Base-by-base conservation (phyloP, 1,139 yeast species). In the Pichia sp. region DNA sequence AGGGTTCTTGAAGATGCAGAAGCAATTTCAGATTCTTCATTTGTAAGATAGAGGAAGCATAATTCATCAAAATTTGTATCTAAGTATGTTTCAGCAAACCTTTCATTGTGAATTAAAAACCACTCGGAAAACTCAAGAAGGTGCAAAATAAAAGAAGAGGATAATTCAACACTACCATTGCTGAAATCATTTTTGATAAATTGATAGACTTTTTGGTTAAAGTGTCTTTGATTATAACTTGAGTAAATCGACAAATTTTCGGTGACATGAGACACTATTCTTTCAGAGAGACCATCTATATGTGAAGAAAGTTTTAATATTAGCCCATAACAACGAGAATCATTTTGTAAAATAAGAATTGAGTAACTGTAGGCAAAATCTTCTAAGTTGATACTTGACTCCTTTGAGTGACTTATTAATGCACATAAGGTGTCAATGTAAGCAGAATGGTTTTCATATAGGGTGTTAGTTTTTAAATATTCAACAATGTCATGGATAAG, bases 1-100 rank as follows among this genome's bases (percentile, higher is more conserved):
- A 77, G 57, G 1, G 71, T 52, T 39, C 69, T 70, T 0, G 75
- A 67, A 1, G 72, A 68, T 2, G 56, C 50, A 0, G 63, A 50
- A 0, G 77, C 65, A 3, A 76, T 57, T 2, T 53, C 59, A 2
- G 65, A 67, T 20, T 70, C 70, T 32, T 63, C 67, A 34, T 60
- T 59, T 0, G 71, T 71, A 34, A 72, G 54, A 45, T 60, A 69
- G 29, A 62, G 49, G 29, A 66, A 61, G 24, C 71, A 60, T 4
- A 68, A 47, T n/a, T 52, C 45, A 47, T 71, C 71, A 0, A 59
- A 38, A 4, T 25, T 5, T 3, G 12, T 3, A 13, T 46, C 43
- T 4, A 18, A 24, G 27, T 38, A 50, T 3, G 23, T 25, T 2
- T 22, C 22, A 0, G 54, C 22, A 24, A 47, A 50, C 2, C 27